These are phyloP conservation scores for Candida glaebosa DNA, from an alignment of 805 yeast genomes.

Conservation along the genomic window DNA sequence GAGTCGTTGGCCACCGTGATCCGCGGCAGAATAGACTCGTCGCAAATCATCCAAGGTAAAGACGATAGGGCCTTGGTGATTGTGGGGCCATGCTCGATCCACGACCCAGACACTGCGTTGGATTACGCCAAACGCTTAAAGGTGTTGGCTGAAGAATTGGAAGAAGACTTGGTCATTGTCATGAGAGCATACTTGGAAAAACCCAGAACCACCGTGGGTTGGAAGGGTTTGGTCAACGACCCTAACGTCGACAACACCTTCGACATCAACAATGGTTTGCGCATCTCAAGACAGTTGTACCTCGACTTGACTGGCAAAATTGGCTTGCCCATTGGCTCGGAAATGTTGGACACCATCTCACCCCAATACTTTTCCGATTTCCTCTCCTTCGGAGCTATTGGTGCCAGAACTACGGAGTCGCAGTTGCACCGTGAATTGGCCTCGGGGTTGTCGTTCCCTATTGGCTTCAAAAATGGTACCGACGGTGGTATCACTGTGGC, in stretches of 20 bases:
- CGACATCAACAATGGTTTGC: slow-evolving; percentile 92
- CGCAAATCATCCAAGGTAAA: slow-evolving; percentile 65
- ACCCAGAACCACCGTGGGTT: slow-evolving; percentile 98
- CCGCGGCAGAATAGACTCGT: slow-evolving; percentile 75
- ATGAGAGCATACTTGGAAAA: slow-evolving; percentile 98
- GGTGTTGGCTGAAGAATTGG: slow-evolving; percentile 63
- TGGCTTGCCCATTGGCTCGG: slow-evolving; percentile 91
- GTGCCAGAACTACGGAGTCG: slow-evolving; percentile 98
- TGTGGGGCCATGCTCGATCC: slow-evolving; percentile 97
- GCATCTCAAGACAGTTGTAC: slow-evolving; percentile 81
- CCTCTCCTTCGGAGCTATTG: slow-evolving; percentile 93
- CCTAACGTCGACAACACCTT: slow-evolving; percentile 91
- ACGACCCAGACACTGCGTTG: slow-evolving; percentile 83
- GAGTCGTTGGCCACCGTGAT: slow-evolving; percentile 60
- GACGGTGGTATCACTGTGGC: slow-evolving; percentile 94
- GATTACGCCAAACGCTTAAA: slow-evolving; percentile 78
- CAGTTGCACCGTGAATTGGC: slow-evolving; percentile 97
- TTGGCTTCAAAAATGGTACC: slow-evolving; percentile 98
- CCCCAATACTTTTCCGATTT: slow-evolving; percentile 94
- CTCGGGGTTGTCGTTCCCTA: slow-evolving; percentile 97
- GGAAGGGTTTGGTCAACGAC: slow-evolving; percentile 98
- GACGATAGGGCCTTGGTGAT: slow-evolving; percentile 85
- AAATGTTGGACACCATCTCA: slow-evolving; percentile 96
- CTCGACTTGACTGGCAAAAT: slow-evolving; percentile 66
- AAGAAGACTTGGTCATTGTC: slow-evolving; percentile 73